Evolutionary conservation across 345 rosid genomes (phyloP).

Genomic region (Lepidium africanum): DNA sequence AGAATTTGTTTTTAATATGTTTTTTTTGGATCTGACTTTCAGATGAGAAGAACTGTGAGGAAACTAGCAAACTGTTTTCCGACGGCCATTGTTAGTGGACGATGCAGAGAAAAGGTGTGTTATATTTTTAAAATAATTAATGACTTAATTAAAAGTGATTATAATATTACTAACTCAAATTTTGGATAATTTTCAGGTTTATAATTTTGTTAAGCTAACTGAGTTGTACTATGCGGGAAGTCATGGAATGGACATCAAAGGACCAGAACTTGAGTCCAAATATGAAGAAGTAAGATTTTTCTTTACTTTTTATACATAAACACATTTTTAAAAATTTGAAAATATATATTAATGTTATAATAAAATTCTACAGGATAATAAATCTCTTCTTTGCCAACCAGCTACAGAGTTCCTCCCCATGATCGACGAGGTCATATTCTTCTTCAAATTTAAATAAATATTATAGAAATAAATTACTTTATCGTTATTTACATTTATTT

Average conservation of each 20-base stretch:
- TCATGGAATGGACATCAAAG: slow-evolving; percentile 98
- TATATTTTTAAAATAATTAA: neutral
- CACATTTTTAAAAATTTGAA: neutral
- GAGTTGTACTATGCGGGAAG: slow-evolving; percentile 93
- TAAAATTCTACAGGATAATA: slow-evolving; percentile 22
- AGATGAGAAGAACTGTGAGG: slow-evolving; percentile 89
- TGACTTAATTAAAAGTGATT: neutral
- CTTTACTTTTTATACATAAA: slow-evolving; percentile 25
- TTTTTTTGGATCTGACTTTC: neutral
- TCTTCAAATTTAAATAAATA: neutral
- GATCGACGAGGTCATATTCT: slow-evolving; percentile 64
- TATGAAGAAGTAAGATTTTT: slow-evolving; percentile 24
- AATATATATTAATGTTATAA: neutral
- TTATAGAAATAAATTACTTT: neutral
- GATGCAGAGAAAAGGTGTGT: slow-evolving; percentile 90
- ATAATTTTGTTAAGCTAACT: slow-evolving; percentile 61
- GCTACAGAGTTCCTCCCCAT: slow-evolving; percentile 82
- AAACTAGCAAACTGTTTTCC: slow-evolving; percentile 67
- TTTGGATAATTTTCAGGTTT: slow-evolving; percentile 21
- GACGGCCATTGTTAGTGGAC: slow-evolving; percentile 90
- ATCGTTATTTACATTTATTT: neutral
- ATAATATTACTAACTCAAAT: neutral
- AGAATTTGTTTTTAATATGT: neutral
- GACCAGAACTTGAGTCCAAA: slow-evolving; percentile 52
- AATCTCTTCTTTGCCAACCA: slow-evolving; percentile 63